Evolutionary conservation across 2,329 filamentous ascomycete species (phyloP).

Genomic region (Aspergillus ochraceus): DNA sequence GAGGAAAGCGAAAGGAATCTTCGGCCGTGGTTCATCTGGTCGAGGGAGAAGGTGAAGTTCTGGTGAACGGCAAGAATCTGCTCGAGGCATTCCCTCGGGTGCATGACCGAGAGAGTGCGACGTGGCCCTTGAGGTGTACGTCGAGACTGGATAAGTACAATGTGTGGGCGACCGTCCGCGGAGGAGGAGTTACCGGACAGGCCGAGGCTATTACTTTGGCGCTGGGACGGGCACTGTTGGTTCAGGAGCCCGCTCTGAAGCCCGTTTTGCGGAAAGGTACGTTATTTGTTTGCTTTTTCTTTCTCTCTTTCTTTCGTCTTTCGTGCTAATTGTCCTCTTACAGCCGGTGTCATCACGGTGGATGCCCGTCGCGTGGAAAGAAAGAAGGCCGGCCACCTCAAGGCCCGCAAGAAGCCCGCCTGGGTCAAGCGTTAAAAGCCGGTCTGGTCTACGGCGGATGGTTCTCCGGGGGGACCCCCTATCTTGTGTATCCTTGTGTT

Average conservation of each 20-base stretch:
- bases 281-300: conserved; percentile 35
- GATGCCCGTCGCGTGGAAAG: conserved; percentile 92
- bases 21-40: conserved; percentile 83
- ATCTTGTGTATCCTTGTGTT: conserved; percentile 22
- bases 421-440: conserved; percentile 80
- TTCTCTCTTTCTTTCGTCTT: background rate
- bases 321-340: conserved; percentile 25
- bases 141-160: conserved; percentile 94
- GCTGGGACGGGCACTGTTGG: conserved; percentile 80
- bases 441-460: conserved; percentile 19
- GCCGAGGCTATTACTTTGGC: conserved; percentile 92
- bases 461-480: conserved; percentile 8
- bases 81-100: conserved; percentile 79
- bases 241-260: conserved; percentile 92
- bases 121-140: conserved; percentile 86
- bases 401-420: conserved; percentile 95
- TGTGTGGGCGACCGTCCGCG: conserved; percentile 79
- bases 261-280: conserved; percentile 83
- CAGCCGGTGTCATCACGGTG: conserved; percentile 89
- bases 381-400: conserved; percentile 95
- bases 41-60: conserved; percentile 85
- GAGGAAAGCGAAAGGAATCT: conserved; percentile 85
- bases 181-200: conserved; percentile 91
- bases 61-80: conserved; percentile 88
- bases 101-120: conserved; percentile 89